Percentiles rank a stretch among this genome's conserved stretches.
phyloP scores from a whole-genome alignment of 768 basidiomycete genomes.

The Leccinum subtestaceum region DNA sequence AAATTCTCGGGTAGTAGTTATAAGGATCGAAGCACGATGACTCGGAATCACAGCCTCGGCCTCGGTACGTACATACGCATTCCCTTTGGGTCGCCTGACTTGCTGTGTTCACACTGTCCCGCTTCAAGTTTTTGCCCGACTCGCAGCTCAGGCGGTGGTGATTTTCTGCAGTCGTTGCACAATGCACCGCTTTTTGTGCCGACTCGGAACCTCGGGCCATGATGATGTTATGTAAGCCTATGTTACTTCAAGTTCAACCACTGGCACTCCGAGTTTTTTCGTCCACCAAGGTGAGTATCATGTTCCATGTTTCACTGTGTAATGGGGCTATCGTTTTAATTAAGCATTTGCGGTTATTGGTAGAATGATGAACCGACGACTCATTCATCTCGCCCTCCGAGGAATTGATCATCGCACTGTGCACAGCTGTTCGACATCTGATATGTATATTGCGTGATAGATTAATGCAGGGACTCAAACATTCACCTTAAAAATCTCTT shows the following conservation, averaged over 20 bases:
- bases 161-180: too few relatives aligned
- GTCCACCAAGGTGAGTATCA: too few relatives aligned
- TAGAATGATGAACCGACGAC: not conserved
- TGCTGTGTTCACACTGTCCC: not conserved
- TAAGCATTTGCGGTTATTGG: not conserved
- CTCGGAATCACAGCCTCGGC: not conserved
- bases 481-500: not conserved
- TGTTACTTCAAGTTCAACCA: too few relatives aligned
- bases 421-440: not conserved
- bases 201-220: too few relatives aligned
- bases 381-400: not conserved
- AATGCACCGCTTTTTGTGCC: too few relatives aligned
- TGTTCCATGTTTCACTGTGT: not conserved
- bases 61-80: not conserved
- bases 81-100: not conserved
- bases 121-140: too few relatives aligned
- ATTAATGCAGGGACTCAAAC: not conserved
- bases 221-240: too few relatives aligned
- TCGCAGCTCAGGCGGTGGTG: too few relatives aligned
- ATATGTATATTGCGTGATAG: not conserved
- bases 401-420: not conserved
- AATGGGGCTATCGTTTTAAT: not conserved
- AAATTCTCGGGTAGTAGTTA: not conserved
- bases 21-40: not conserved
- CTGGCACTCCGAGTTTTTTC: too few relatives aligned